Evolutionary conservation across 192 early-diverging fungal genomes (phyloP).

Genomic region (Phlyctochytrium bullatum): DNA sequence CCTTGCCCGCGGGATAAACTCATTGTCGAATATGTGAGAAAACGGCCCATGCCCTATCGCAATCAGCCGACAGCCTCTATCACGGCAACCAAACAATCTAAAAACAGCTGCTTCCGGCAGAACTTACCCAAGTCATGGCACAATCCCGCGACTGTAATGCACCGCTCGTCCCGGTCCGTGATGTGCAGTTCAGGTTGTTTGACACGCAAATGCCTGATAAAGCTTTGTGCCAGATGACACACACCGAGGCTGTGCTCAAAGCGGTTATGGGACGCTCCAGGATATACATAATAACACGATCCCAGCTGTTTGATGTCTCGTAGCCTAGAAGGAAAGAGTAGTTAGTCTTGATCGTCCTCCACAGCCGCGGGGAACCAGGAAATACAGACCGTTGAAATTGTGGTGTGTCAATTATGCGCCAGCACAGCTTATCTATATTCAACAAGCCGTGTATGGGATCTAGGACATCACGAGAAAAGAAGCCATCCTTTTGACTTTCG

Average conservation of each 20-base stretch:
- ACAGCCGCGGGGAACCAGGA: background rate
- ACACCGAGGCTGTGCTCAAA: slow-evolving; percentile 96
- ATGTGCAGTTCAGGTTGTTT: slow-evolving; percentile 81
- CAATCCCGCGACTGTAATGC: slow-evolving; percentile 85
- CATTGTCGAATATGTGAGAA: slow-evolving; percentile 92
- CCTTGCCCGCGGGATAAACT: slow-evolving; percentile 68
- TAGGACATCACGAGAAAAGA: background rate
- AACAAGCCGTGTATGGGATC: slow-evolving; percentile 79
- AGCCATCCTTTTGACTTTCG: no score
- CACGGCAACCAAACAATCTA: no score
- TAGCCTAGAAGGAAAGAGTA: slow-evolving; percentile 37
- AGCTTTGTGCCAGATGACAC: slow-evolving; percentile 70
- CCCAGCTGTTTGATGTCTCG: slow-evolving; percentile 92
- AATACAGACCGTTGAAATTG: slow-evolving; percentile 81
- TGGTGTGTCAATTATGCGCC: slow-evolving; percentile 84
- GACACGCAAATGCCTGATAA: slow-evolving; percentile 66
- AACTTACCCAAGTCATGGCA: slow-evolving; percentile 84
- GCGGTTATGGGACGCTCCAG: slow-evolving; percentile 90
- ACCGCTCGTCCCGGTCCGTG: slow-evolving; percentile 73
- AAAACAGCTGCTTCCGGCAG: background rate
- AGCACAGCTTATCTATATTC: slow-evolving; percentile 57
- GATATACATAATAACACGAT: slow-evolving; percentile 85
- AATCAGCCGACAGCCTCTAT: no score
- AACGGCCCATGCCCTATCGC: slow-evolving; percentile 85
- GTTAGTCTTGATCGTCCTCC: background rate